A percentile compares a stretch with the other conserved stretches of the same genome.
Evolutionary conservation across 345 rosid genomes (phyloP).

Genomic region (Zanthoxylum bungeanum): DNA sequence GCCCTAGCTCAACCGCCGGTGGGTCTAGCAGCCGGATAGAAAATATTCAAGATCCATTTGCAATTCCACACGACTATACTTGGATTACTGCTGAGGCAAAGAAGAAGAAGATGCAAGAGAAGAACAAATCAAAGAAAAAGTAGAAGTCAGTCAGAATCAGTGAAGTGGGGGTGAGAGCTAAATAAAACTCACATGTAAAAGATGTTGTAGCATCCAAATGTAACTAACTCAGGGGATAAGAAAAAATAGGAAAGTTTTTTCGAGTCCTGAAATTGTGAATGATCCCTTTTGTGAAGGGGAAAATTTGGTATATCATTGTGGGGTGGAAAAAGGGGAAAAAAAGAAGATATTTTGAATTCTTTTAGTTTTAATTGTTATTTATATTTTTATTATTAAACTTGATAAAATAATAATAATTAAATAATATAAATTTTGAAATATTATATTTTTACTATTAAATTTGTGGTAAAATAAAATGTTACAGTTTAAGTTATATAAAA

Average conservation of each 20-base stretch:
- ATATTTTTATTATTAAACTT: no score
- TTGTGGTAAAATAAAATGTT: background rate
- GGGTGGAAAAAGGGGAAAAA: constrained; percentile 13
- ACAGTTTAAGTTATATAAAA: no score
- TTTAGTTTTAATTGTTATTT: no score
- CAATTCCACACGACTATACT: constrained; percentile 64
- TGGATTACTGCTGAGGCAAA: constrained; percentile 85
- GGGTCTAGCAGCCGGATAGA: constrained; percentile 57
- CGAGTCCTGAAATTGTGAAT: constrained; percentile 21
- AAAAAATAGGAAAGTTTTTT: constrained; percentile 25
- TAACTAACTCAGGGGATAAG: constrained; percentile 18
- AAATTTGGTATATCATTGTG: constrained; percentile 31
- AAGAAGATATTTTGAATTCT: constrained; percentile 20
- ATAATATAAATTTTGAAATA: constrained; percentile 13
- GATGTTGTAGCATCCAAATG: constrained; percentile 22
- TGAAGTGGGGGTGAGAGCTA: constrained; percentile 15
- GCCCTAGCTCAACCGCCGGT: constrained; percentile 41
- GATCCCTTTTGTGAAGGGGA: constrained; percentile 17
- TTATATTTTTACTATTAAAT: background rate
- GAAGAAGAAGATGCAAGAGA: constrained; percentile 92
- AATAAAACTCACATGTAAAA: constrained; percentile 22
- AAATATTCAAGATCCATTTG: constrained; percentile 69
- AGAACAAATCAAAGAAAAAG: constrained; percentile 69
- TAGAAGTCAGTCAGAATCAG: constrained; percentile 47
- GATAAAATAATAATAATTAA: constrained; percentile 21